Base-by-base conservation (phyloP, 2,329 filamentous ascomycete genomes). In the Arthrinium phaeospermum region DNA sequence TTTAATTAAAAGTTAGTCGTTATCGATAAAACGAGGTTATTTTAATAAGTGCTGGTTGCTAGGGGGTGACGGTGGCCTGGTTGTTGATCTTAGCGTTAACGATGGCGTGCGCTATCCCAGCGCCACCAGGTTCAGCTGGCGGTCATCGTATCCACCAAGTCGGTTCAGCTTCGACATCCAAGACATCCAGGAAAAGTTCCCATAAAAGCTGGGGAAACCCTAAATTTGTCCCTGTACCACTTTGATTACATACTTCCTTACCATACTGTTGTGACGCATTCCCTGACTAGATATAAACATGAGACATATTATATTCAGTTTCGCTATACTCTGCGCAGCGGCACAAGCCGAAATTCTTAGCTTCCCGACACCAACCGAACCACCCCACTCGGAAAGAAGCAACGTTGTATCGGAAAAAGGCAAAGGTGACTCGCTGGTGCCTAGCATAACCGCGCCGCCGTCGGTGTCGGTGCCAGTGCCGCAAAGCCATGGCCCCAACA, bases 81-180 rank as follows among this genome's bases (percentile, higher is more conserved):
- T n/a, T n/a, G n/a, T n/a, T n/a, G n/a, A n/a, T n/a, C n/a, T n/a
- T n/a, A 61, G 30, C 53, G 30, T 61, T 12, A 6, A 61, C 3
- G 30, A 22, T 22, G 53, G 53, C 53, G 30, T 61, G 53, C 30
- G 53, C 53, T 61, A 37, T 41, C 30, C 16, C 53, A 34, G 19
- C 53, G 53, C 53, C 30, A 61, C 53, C 30, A 51, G 19, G 30
- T 61, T 61, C 53, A 61, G 53, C 53, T 61, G 53, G 10, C 27
- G 16, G 16, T 2, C 12, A 37, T 61, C 14, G 53, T 61, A 37
- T 14, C 53, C 53, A 61, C 27, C 53, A 53, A 27, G 24, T 53
- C 12, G 49, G 1, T 53, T 24, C 19, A 61, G 30, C 53, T 19
- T 30, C 1, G 30, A 37, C 27, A 37, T n/a, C 53, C 19, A 34